These are phyloP conservation scores for Rhodomyrtus psidioides DNA, from an alignment of 441 rosid species.

Conservation along the genomic window DNA sequence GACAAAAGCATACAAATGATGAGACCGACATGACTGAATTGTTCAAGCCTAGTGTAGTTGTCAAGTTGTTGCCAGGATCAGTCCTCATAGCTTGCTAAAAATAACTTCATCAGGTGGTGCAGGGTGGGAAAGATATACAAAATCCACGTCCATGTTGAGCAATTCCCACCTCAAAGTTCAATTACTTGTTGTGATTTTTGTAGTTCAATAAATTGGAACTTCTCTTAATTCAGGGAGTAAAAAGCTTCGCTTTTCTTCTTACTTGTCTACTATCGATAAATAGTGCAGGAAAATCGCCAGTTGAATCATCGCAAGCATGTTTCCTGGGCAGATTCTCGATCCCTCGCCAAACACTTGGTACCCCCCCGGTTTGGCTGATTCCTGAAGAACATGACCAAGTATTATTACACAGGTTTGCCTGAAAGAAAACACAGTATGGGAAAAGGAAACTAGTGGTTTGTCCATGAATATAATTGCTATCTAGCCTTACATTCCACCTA, in stretches of 20 bases:
- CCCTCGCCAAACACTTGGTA: background rate
- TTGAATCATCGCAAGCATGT: background rate
- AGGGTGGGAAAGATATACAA: background rate
- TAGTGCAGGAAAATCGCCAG: background rate
- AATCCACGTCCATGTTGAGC: background rate
- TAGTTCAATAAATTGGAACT: background rate
- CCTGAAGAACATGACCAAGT: background rate
- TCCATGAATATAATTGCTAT: background rate
- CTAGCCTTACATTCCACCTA: background rate
- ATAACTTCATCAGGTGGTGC: background rate
- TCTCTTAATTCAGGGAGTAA: background rate
- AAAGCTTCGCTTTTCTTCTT: background rate
- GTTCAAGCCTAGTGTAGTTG: background rate
- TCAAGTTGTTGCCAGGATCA: background rate
- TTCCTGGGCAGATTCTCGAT: background rate
- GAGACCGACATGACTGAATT: background rate
- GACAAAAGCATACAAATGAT: background rate
- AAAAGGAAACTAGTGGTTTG: background rate
- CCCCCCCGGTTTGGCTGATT: background rate
- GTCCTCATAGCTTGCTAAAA: background rate
- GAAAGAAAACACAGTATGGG: background rate
- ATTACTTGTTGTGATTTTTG: background rate
- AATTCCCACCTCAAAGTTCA: background rate
- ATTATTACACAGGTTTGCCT: background rate
- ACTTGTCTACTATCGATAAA: background rate